Base-by-base conservation (phyloP, 2,329 filamentous ascomycete genomes). In the Zalaria sp. region DNA sequence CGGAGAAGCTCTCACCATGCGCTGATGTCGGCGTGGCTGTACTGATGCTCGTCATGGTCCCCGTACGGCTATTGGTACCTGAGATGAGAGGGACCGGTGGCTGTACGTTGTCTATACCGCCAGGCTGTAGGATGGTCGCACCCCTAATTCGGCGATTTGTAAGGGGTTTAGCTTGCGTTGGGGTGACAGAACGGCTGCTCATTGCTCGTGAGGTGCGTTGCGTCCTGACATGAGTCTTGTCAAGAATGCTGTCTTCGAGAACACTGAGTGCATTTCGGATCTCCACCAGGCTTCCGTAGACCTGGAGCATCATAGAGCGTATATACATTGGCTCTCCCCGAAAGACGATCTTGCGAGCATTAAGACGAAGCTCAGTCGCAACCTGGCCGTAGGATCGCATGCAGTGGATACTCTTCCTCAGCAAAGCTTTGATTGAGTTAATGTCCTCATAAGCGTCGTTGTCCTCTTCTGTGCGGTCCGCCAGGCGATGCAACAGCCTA, bases 1-100 rank as follows among this genome's bases (percentile, higher is more conserved):
- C 77, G 2, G 68, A 71, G 56, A 91, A 93, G 0, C 83, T 85
- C 53, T 93, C 86, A 35, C 81, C 83, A 18, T 18, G 18, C 18
- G 18, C 18, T 5, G 85, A 93, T 25, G 83, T 78, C 37, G 86
- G 85, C 1, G 85, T 93, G n/a, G 58, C 59, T 5, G 62, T 55
- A 11, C 61, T 62, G 45, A 67, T 65, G 43, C 71, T 66, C 2
- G 62, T 65, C 58, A 70, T 57, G 9, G 68, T 69, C 51, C 72
- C 74, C 7, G 68, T 70, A 37, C 72, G 64, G 50, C 72, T 75
- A 7, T 7, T n/a, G n/a, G 29, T n/a, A n/a, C 29, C 29, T 39
- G 65, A 71, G 18, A 61, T 58, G 25, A 67, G 56, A 29, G 66
- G 51, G n/a, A 66, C 58, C 1, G 66, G 62, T 31, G 62, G 58